Evolutionary conservation across 2,329 filamentous ascomycete genomes (phyloP).

Genomic region (Parasarocladium wereldwijsianum): DNA sequence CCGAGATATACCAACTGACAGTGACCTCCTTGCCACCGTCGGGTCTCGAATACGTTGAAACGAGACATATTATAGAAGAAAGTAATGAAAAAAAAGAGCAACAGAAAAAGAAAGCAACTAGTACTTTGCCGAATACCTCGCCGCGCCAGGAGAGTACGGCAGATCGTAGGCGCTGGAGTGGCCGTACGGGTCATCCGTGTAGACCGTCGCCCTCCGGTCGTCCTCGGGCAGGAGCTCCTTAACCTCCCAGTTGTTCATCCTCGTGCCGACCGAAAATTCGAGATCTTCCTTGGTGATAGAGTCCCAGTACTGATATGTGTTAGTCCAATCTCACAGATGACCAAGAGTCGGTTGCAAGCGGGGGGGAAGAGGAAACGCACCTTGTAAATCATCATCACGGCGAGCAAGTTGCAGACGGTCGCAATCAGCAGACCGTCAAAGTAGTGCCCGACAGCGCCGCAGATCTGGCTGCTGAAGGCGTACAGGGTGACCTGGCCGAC

Average conservation of each 20-base stretch:
- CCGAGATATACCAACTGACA: too few species aligned
- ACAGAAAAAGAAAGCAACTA: constrained; percentile 13
- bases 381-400: constrained; percentile 99
- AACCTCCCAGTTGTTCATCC: constrained; percentile 96
- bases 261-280: constrained; percentile 91
- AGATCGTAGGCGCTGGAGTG: constrained; percentile 40
- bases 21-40: too few species aligned
- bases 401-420: constrained; percentile 82
- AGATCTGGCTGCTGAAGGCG: constrained; percentile 74
- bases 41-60: too few species aligned
- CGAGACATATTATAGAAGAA: not conserved
- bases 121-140: constrained; percentile 32
- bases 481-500: constrained; percentile 88
- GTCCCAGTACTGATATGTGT: constrained; percentile 71
- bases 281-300: constrained; percentile 97
- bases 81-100: constrained; percentile 5
- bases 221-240: constrained; percentile 80
- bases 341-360: not conserved
- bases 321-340: constrained; percentile 3
- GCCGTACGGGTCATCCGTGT: constrained; percentile 51
- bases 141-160: constrained; percentile 29
- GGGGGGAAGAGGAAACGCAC: constrained; percentile 22
- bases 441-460: constrained; percentile 75
- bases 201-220: constrained; percentile 58
- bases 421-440: constrained; percentile 90